Evolutionary conservation across 1,139 yeast species (phyloP).

Genomic region (Suhomyces anneliseae): DNA sequence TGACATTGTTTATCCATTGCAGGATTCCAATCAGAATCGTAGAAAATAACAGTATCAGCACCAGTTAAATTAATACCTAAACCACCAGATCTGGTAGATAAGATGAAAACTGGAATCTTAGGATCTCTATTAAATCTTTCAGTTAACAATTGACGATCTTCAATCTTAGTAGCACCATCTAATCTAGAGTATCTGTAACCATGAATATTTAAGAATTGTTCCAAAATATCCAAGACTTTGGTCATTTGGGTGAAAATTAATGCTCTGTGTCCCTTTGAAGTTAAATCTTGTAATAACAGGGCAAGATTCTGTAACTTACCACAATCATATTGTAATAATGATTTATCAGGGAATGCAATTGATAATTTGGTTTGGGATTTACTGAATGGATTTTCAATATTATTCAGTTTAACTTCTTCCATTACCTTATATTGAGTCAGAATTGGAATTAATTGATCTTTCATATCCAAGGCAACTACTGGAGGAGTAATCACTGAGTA

Average conservation of each 20-base stretch:
- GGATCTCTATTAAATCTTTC: constrained; percentile 89
- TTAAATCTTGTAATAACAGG: constrained; percentile 67
- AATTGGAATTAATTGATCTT: constrained; percentile 53
- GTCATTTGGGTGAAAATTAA: constrained; percentile 98
- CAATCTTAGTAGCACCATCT: constrained; percentile 97
- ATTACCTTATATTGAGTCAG: constrained; percentile 31
- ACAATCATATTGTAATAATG: constrained; percentile 90
- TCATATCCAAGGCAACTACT: constrained; percentile 76
- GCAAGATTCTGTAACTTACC: constrained; percentile 93
- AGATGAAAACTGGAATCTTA: constrained; percentile 83
- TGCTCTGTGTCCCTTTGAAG: constrained; percentile 88
- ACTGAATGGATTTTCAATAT: constrained; percentile 68
- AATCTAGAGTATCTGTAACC: constrained; percentile 93
- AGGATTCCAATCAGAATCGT: constrained; percentile 99
- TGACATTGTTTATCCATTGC: constrained; percentile 99
- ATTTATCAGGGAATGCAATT: constrained; percentile 95
- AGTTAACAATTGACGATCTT: constrained; percentile 91
- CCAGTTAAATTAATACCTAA: constrained; percentile 96
- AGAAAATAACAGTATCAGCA: constrained; percentile 98
- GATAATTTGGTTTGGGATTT: constrained; percentile 82
- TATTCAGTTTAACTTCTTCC: constrained; percentile 34
- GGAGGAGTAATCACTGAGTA: constrained; percentile 88
- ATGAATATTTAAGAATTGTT: constrained; percentile 89
- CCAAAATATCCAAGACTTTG: constrained; percentile 87
- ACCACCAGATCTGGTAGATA: constrained; percentile 97